Evolutionary conservation across 1,284 basidiomycete species (phyloP).

Genomic region (Neonothopanus nambi): DNA sequence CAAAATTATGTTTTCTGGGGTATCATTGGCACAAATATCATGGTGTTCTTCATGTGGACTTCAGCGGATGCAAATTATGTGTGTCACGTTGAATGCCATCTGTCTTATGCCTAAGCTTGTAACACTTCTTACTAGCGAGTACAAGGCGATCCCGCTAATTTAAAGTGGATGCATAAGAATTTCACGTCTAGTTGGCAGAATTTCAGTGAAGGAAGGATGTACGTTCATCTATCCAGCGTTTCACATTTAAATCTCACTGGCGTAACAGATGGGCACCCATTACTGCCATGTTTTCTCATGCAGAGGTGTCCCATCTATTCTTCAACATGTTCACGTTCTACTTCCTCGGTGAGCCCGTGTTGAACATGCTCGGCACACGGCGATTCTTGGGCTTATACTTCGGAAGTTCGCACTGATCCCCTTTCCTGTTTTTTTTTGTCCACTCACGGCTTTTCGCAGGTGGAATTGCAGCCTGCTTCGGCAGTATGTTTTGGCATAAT

Average conservation of each 20-base stretch:
- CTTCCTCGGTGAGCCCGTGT: conserved; percentile 70
- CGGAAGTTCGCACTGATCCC: conserved; percentile 46
- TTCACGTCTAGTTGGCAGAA: conserved; percentile 70
- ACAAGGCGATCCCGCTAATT: conserved; percentile 48
- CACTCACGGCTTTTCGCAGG: conserved; percentile 36
- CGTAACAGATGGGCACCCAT: conserved; percentile 75
- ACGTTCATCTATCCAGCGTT: conserved; percentile 24
- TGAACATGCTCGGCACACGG: conserved; percentile 67
- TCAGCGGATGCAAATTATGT: conserved; percentile 37
- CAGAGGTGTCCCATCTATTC: conserved; percentile 61
- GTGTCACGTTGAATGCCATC: conserved; percentile 18
- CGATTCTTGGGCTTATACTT: conserved; percentile 80
- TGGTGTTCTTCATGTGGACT: conserved; percentile 43
- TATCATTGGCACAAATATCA: conserved; percentile 40
- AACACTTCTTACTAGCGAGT: conserved; percentile 24
- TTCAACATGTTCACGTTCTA: conserved; percentile 82
- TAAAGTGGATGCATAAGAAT: conserved; percentile 66
- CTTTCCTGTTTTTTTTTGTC: neutral
- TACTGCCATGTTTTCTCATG: conserved; percentile 77
- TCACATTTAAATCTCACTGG: conserved; percentile 4
- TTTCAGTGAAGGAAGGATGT: conserved; percentile 71
- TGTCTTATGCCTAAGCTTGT: neutral
- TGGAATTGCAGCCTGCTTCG: conserved; percentile 62
- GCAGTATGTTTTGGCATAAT: conserved; percentile 61
- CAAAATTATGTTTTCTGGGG: conserved; percentile 40